Conservation (phyloP, 495 filamentous ascomycete species). For the Talaromyces trachyspermus region DNA sequence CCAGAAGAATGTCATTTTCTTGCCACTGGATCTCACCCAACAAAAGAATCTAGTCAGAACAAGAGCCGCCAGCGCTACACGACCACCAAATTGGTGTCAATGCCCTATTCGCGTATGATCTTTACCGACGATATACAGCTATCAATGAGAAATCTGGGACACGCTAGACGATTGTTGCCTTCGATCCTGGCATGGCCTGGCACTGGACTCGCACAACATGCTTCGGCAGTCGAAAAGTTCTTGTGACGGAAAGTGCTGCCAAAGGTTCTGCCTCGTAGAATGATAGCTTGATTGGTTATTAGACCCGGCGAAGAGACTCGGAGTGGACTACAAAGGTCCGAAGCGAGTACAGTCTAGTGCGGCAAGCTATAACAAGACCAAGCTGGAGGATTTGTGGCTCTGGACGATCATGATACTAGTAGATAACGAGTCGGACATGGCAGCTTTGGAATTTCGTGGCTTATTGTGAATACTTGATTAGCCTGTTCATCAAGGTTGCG, state of each 20-base stretch:
- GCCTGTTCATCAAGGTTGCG: no score
- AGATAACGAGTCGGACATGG: neutral
- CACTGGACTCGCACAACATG: conserved; percentile 30
- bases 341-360: conserved; percentile 29
- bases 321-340: conserved; percentile 31
- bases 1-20: conserved; percentile 30
- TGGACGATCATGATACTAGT: conserved; percentile 11
- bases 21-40: conserved; percentile 30
- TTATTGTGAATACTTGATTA: neutral
- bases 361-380: conserved; percentile 29
- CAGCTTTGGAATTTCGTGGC: neutral
- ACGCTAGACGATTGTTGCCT: conserved; percentile 27
- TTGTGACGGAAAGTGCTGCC: conserved; percentile 30
- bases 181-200: conserved; percentile 44
- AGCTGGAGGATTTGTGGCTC: conserved; percentile 41
- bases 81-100: conserved; percentile 20
- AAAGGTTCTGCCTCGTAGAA: conserved; percentile 17
- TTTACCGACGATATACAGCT: conserved; percentile 23
- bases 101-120: conserved; percentile 33
- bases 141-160: conserved; percentile 12
- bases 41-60: conserved; percentile 10
- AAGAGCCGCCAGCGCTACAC: conserved; percentile 24
- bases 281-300: conserved; percentile 28
- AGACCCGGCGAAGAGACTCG: conserved; percentile 18
- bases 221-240: conserved; percentile 8